Base-by-base conservation (phyloP, 176 grass and related monocot species). In the Rhynchospora tenuis region DNA sequence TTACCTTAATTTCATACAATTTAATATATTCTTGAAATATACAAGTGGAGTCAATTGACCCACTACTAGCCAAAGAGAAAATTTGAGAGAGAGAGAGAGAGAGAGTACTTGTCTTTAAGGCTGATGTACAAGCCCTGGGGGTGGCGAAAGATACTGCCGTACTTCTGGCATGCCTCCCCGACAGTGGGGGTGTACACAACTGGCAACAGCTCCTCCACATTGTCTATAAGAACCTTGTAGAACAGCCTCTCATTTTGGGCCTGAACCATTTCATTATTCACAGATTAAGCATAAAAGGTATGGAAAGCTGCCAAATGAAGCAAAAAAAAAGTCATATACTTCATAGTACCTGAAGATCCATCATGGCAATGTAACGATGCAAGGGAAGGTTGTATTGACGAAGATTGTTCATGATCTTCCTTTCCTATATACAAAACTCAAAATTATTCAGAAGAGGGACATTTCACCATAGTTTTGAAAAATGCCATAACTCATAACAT, bases 141-240 rank as follows among this genome's bases (percentile, higher is more conserved):
- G 12, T 61, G 86, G 74, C 88, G 78, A 73, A 95, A 96, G 69
- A 99, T 99, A 87, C 84, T 95, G 11, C 97, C 97, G 88, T 99
- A 99, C 58, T 99, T 99, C 88, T 99, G 93, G 88, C 97, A 99
- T n/a, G 97, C 97, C 83, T 99, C 97, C 23, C 97, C 97, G 13
- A 99, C 97, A 69, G 93, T 96, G 33, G 97, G 97, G 71, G 97
- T 99, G 85, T 99, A 99, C 58, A 99, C 93, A 76, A 92, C 89
- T 43, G 97, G 97, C 64, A 99, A 89, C 64, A 99, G 80, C 80
- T 99, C 97, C 89, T 92, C 97, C 66, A 99, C 97, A 83, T 99
- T 95, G 89, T 99, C 93, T 63, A 99, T 96, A 75, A 99, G 79
- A 85, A 99, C 87, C 86, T 90, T 95, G 85, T 99, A 99, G 91